A percentile compares a stretch with the other conserved stretches of the same genome.
Conservation (phyloP, 2,329 filamentous ascomycete genomes). For the Simplicillium sp. region DNA sequence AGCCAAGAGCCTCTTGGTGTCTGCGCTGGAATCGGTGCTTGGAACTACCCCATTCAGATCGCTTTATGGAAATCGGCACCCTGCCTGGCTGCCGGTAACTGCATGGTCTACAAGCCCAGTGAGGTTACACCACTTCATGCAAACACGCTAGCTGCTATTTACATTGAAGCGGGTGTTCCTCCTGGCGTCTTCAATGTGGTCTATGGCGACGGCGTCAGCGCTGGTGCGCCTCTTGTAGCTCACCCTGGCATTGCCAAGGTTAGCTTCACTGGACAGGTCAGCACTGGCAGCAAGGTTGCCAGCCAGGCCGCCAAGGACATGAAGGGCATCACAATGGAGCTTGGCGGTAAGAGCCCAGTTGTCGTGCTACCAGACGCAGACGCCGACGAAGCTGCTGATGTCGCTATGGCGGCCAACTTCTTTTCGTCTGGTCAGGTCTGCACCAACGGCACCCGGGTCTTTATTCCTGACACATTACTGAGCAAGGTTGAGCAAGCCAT, state of each 20-base stretch:
- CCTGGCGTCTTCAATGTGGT: slow-evolving; percentile 81
- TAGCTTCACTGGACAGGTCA: slow-evolving; percentile 81
- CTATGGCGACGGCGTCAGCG: slow-evolving; percentile 63
- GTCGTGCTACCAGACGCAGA: slow-evolving; percentile 74
- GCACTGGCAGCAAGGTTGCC: slow-evolving; percentile 75
- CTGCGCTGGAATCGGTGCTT: slow-evolving; percentile 79
- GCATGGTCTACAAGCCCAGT: slow-evolving; percentile 85
- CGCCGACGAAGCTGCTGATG: slow-evolving; percentile 71
- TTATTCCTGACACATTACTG: slow-evolving; percentile 61
- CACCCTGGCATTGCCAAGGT: slow-evolving; percentile 74
- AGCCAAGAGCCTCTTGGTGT: slow-evolving; percentile 75
- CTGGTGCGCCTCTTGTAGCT: slow-evolving; percentile 64
- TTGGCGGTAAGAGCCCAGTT: slow-evolving; percentile 78
- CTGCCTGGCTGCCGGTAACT: slow-evolving; percentile 77
- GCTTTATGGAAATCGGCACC: slow-evolving; percentile 84
- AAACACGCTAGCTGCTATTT: slow-evolving; percentile 65
- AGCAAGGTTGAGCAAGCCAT: slow-evolving; percentile 58
- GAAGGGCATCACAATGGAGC: slow-evolving; percentile 90
- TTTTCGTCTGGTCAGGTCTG: slow-evolving; percentile 87
- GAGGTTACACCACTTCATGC: slow-evolving; percentile 82
- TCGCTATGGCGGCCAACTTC: slow-evolving; percentile 91
- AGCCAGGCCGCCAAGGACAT: slow-evolving; percentile 64
- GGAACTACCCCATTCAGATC: slow-evolving; percentile 90
- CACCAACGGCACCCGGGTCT: slow-evolving; percentile 85
- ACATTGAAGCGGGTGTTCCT: slow-evolving; percentile 69